Conservation (phyloP, 495 filamentous ascomycete species). For the Tetracladium setigerum region DNA sequence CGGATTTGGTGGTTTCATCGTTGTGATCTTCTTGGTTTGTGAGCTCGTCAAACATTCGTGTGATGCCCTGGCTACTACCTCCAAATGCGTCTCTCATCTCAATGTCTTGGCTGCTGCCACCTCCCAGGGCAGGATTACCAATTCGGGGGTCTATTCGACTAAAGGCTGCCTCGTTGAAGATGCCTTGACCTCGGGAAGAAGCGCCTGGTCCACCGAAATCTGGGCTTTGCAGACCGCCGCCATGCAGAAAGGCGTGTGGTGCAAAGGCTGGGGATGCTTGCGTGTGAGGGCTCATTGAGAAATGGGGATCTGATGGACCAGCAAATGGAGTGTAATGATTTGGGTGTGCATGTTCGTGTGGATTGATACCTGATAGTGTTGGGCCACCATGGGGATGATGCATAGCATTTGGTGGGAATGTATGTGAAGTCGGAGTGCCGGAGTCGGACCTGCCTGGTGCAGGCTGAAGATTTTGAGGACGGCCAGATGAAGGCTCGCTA, state of each 20-base stretch:
- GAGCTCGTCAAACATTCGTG: slow-evolving; percentile 45
- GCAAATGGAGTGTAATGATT: slow-evolving; percentile 10
- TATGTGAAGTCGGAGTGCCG: slow-evolving; percentile 21
- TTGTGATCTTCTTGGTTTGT: slow-evolving; percentile 44
- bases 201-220: slow-evolving; percentile 4
- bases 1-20: slow-evolving; percentile 14
- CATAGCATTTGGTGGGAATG: slow-evolving; percentile 11
- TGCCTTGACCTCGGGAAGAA: slow-evolving; percentile 10
- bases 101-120: slow-evolving; percentile 4
- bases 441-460: slow-evolving; percentile 24
- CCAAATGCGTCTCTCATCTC: slow-evolving; percentile 16
- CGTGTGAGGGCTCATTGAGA: slow-evolving; percentile 13
- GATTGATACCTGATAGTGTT: slow-evolving; percentile 11
- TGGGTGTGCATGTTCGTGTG: slow-evolving; percentile 18
- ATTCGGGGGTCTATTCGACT: slow-evolving; percentile 20
- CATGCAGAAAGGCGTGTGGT: slow-evolving; percentile 18
- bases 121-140: slow-evolving; percentile 14
- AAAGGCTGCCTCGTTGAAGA: slow-evolving; percentile 19
- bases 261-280: slow-evolving; percentile 17
- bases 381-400: slow-evolving; percentile 14
- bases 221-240: slow-evolving; percentile 14
- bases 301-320: slow-evolving; percentile 15
- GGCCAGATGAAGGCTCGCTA: slow-evolving; percentile 19
- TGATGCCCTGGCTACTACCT: slow-evolving; percentile 31
- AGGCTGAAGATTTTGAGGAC: slow-evolving; percentile 20